Percentiles rank a stretch among this genome's conserved stretches.
These are phyloP conservation scores for Neopestalotiopsis sp. DNA, from an alignment of 2,329 filamentous ascomycete genomes.

Conservation along the genomic window DNA sequence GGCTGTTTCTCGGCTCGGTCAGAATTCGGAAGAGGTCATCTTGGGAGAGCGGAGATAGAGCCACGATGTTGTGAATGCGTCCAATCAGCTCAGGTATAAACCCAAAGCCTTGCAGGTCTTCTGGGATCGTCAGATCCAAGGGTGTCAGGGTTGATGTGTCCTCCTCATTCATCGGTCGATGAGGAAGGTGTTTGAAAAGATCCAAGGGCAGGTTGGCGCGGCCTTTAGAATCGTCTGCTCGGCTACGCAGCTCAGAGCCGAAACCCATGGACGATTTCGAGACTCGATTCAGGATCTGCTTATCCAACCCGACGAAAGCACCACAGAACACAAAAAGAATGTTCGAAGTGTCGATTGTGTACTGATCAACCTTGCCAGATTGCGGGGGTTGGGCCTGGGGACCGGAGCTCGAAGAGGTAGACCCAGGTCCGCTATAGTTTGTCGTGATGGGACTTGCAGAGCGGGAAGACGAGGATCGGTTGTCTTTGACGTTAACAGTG, in stretches of 20 bases:
- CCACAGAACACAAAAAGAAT: slow-evolving; percentile 98
- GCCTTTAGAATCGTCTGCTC: slow-evolving; percentile 51
- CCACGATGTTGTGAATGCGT: slow-evolving; percentile 89
- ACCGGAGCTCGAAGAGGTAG: slow-evolving; percentile 45
- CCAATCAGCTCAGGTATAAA: slow-evolving; percentile 96
- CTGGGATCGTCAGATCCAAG: slow-evolving; percentile 75
- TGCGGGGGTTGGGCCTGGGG: slow-evolving; percentile 50
- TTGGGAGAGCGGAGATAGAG: slow-evolving; percentile 75
- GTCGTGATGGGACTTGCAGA: slow-evolving; percentile 57
- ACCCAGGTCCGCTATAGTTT: slow-evolving; percentile 53
- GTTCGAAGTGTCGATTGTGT: slow-evolving; percentile 88
- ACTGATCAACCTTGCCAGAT: slow-evolving; percentile 62
- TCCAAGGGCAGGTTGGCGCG: slow-evolving; percentile 70
- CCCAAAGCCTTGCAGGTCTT: slow-evolving; percentile 82
- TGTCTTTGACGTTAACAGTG: slow-evolving; percentile 87
- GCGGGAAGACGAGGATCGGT: slow-evolving; percentile 57
- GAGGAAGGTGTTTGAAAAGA: slow-evolving; percentile 59
- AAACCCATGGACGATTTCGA: slow-evolving; percentile 89
- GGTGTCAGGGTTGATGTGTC: slow-evolving; percentile 52
- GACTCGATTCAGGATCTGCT: slow-evolving; percentile 84
- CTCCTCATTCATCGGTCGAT: slow-evolving; percentile 46
- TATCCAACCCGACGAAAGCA: slow-evolving; percentile 91
- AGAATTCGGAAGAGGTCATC: slow-evolving; percentile 81
- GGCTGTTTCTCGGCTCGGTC: slow-evolving; percentile 87
- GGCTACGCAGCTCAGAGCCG: slow-evolving; percentile 76